These are phyloP conservation scores for Alternaria dauci DNA, from an alignment of 2,329 filamentous ascomycete genomes.

Conservation along the genomic window DNA sequence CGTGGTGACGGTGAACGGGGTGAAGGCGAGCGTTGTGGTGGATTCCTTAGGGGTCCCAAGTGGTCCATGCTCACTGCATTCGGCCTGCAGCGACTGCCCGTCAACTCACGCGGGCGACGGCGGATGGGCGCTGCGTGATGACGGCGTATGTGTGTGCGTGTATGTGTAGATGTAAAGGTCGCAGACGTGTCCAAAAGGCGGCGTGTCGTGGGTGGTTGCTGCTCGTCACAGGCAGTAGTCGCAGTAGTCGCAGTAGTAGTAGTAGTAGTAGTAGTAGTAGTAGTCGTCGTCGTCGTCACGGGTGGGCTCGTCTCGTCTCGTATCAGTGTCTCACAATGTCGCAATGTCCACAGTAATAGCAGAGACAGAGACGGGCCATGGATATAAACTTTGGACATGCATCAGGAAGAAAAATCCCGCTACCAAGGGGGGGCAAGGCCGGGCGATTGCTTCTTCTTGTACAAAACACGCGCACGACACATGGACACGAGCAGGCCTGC, in stretches of 20 bases:
- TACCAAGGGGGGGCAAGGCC: background rate
- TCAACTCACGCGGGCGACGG: background rate
- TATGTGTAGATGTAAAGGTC: too few species aligned
- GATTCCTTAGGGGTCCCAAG: slow-evolving; percentile 17
- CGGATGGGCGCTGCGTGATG: background rate
- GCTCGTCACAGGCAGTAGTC: too few species aligned
- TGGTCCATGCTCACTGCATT: slow-evolving; percentile 27
- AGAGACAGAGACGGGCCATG: slow-evolving; percentile 1
- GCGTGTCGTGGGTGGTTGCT: too few species aligned
- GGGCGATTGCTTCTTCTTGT: slow-evolving; percentile 23
- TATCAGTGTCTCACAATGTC: slow-evolving; percentile 14
- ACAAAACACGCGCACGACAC: slow-evolving; percentile 11
- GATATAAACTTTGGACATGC: slow-evolving; percentile 3
- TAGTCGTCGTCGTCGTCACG: too few species aligned
- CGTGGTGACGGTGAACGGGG: slow-evolving; percentile 29
- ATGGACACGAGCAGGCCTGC: background rate
- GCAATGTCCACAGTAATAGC: background rate
- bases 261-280: too few species aligned
- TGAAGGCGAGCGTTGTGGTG: slow-evolving; percentile 12
- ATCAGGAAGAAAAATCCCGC: background rate
- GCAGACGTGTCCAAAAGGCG: background rate
- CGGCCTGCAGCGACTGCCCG: slow-evolving; percentile 14
- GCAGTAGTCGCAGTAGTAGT: too few species aligned
- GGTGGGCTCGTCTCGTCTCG: background rate
- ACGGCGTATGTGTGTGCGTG: too few species aligned